These are phyloP conservation scores for Pyronema omphalodes DNA, from an alignment of 495 filamentous ascomycete genomes.

Conservation along the genomic window DNA sequence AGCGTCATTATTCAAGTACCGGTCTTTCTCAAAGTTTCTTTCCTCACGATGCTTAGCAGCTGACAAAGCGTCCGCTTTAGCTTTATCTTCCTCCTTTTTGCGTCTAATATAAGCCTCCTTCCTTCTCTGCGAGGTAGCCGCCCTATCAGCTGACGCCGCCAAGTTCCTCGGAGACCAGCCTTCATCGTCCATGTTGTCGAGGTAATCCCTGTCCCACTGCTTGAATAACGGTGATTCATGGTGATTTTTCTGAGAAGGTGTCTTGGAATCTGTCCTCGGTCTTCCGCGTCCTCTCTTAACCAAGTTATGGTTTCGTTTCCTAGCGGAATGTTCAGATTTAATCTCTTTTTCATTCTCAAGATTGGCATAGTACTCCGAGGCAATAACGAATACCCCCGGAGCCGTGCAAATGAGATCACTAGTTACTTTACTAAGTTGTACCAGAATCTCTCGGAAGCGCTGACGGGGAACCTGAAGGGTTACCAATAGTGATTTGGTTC, in stretches of 20 bases:
- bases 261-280: neutral
- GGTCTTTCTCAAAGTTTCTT: neutral
- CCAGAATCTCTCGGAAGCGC: neutral
- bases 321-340: neutral
- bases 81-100: constrained; percentile 2
- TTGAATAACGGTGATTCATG: neutral
- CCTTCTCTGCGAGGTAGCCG: neutral
- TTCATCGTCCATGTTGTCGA: neutral
- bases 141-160: neutral
- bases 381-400: neutral
- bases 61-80: neutral
- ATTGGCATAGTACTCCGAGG: neutral
- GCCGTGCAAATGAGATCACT: neutral
- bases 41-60: neutral
- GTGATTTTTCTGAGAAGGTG: neutral
- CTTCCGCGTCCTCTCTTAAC: neutral
- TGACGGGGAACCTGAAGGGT: neutral
- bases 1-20: too few species aligned
- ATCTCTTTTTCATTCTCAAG: too few species aligned
- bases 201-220: neutral
- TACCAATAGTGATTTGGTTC: neutral
- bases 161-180: neutral
- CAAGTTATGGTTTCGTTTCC: neutral
- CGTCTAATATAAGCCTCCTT: neutral
- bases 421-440: neutral